Evolutionary conservation across 495 filamentous ascomycete genomes (phyloP).

Genomic region (Oidiodendron maius): DNA sequence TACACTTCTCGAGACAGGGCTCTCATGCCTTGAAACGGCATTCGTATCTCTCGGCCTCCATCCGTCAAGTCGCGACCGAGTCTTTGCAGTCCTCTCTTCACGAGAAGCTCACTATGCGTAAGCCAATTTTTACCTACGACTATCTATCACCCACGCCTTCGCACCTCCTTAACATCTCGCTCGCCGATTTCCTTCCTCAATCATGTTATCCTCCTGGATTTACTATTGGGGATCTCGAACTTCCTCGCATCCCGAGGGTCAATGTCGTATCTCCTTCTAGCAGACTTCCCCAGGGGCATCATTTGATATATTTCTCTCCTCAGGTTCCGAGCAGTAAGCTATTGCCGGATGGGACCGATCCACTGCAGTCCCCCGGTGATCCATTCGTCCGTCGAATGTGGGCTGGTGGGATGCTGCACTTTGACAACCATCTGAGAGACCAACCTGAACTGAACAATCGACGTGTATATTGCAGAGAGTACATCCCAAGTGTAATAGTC

Average conservation of each 20-base stretch:
- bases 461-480: slow-evolving; percentile 56
- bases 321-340: slow-evolving; percentile 47
- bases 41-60: neutral
- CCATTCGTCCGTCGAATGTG: slow-evolving; percentile 72
- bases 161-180: slow-evolving; percentile 56
- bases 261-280: neutral
- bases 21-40: neutral
- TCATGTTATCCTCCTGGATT: slow-evolving; percentile 11
- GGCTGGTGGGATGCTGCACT: slow-evolving; percentile 55
- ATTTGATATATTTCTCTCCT: slow-evolving; percentile 68
- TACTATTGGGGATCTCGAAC: neutral
- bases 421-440: slow-evolving; percentile 25
- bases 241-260: neutral
- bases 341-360: slow-evolving; percentile 66
- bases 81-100: slow-evolving; percentile 7
- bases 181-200: slow-evolving; percentile 51
- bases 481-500: slow-evolving; percentile 48
- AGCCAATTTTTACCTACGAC: slow-evolving; percentile 53
- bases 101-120: slow-evolving; percentile 29
- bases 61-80: neutral
- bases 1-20: neutral
- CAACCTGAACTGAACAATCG: slow-evolving; percentile 39
- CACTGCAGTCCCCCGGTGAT: slow-evolving; percentile 55
- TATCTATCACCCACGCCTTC: slow-evolving; percentile 58
- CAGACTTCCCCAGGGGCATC: slow-evolving; percentile 56